Evolutionary conservation across 1,284 basidiomycete species (phyloP).

Genomic region (Marasmius oreades): DNA sequence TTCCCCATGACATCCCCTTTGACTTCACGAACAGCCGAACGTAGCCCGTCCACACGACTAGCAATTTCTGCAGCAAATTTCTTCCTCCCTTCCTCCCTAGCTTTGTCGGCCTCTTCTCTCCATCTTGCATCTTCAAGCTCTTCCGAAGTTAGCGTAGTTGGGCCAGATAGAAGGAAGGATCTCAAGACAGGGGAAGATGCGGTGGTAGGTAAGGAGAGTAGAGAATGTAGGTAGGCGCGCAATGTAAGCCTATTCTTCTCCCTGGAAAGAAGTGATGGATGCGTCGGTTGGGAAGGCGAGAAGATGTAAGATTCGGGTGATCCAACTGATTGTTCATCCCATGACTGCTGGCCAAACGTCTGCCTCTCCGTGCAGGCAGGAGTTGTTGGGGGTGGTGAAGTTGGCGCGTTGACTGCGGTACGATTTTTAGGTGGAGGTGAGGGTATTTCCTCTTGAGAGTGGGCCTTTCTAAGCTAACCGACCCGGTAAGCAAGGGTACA

Average conservation of each 20-base stretch:
- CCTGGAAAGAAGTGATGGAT: slow-evolving; percentile 60
- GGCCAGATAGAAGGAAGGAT: slow-evolving; percentile 82
- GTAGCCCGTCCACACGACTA: slow-evolving; percentile 81
- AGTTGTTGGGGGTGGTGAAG: slow-evolving; percentile 26
- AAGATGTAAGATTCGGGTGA: slow-evolving; percentile 11
- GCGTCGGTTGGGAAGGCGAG: slow-evolving; percentile 10
- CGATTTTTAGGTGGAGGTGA: slow-evolving; percentile 86
- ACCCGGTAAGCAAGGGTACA: slow-evolving; percentile 13
- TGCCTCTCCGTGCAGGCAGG: slow-evolving; percentile 18
- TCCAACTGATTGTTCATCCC: slow-evolving; percentile 12
- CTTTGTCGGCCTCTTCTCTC: slow-evolving; percentile 87
- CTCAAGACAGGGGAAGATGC: slow-evolving; percentile 83
- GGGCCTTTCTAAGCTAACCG: slow-evolving; percentile 73
- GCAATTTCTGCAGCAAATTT: slow-evolving; percentile 88
- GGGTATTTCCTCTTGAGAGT: slow-evolving; percentile 77
- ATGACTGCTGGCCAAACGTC: slow-evolving; percentile 14
- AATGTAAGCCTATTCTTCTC: slow-evolving; percentile 97
- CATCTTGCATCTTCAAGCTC: slow-evolving; percentile 79
- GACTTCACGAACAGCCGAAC: slow-evolving; percentile 81
- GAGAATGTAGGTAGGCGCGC: slow-evolving; percentile 83
- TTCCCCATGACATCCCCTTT: slow-evolving; percentile 89
- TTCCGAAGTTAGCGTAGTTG: slow-evolving; percentile 66
- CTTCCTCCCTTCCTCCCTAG: slow-evolving; percentile 84
- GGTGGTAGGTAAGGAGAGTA: slow-evolving; percentile 74
- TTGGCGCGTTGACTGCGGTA: slow-evolving; percentile 55